Percentiles rank a stretch among this genome's conserved stretches.
phyloP scores from a whole-genome alignment of 2,329 filamentous ascomycete genomes.

The Fusarium burgessii region DNA sequence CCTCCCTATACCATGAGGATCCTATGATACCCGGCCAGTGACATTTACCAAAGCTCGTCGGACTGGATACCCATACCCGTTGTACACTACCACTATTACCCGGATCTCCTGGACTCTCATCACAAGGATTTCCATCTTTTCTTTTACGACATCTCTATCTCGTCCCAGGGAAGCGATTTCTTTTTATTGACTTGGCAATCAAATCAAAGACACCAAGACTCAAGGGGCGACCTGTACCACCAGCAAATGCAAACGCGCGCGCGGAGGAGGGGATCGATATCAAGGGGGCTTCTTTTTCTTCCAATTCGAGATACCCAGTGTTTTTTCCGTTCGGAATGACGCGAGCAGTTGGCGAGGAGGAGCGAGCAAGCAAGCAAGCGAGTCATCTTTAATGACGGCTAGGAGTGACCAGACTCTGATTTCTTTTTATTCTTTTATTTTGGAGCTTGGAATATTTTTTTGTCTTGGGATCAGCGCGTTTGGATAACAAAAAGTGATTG shows the following conservation, averaged over 20 bases:
- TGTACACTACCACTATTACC: conserved; percentile 49
- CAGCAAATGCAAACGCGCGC: conserved; percentile 48
- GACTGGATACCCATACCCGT: conserved; percentile 44
- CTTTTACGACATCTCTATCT: conserved; percentile 42
- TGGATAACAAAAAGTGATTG: conserved; percentile 47
- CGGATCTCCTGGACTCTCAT: conserved; percentile 42
- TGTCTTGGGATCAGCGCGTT: conserved; percentile 33
- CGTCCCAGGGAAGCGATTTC: conserved; percentile 43
- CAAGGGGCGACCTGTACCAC: conserved; percentile 51
- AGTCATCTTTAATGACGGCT: conserved; percentile 19
- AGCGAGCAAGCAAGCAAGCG: conserved; percentile 30
- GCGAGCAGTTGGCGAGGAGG: conserved; percentile 46
- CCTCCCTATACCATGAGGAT: conserved; percentile 38
- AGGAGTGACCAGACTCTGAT: conserved; percentile 32
- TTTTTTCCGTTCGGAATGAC: conserved; percentile 47
- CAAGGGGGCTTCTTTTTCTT: conserved; percentile 48
- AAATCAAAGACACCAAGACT: conserved; percentile 42
- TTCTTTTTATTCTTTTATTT: conserved; percentile 22
- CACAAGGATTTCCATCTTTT: conserved; percentile 42
- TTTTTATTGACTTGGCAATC: conserved; percentile 44
- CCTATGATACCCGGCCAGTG: conserved; percentile 37
- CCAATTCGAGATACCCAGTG: conserved; percentile 54
- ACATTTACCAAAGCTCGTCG: conserved; percentile 37
- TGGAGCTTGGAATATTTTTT: conserved; percentile 36
- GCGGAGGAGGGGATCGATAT: conserved; percentile 47